Base-by-base conservation (phyloP, 352 stramenopile species). In the Plasmopara muralis region DNA sequence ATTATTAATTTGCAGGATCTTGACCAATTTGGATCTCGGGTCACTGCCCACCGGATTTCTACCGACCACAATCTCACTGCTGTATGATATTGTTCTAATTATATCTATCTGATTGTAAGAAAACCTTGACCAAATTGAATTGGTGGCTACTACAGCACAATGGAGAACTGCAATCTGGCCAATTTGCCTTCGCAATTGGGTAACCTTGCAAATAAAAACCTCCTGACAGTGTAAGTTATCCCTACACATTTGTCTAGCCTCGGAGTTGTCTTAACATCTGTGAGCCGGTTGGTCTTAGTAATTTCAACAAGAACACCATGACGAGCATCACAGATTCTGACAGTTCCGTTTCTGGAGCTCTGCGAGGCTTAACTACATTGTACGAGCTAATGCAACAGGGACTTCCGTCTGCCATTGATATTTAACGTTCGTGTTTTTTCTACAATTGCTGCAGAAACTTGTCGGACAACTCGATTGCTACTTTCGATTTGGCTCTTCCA, bases 81-180 rank as follows among this genome's bases (percentile, higher is more conserved):
- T 87, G 70, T 76, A 61, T 2, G 53, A 50, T 43, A 4, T 18
- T 57, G 42, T 15, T 33, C 20, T 15, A 35, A 14, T 25, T 46
- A 30, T 59, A 15, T 9, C 53, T n/a, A n/a, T 43, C 30, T 55
- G 20, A 34, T 16, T 43, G 12, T 29, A 20, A 6, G 33, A 5
- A 35, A 12, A 1, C 4, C 13, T 9, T 38, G 4, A 38, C 33
- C 1, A 38, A 9, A 5, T 38, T 38, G 33, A 38, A 14, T 38
- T 52, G 52, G n/a, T 57, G 43, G 62, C 31, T 25, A 8, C 5
- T 35, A 8, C 34, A 89, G 77, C 14, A 69, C 70, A 1, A 70
- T 89, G 57, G 68, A 87, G 20, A 89, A 89, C 59, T 89, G 79
- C 58, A 74, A 77, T 41, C 62, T 89, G 45, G 75, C 50, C 18